Evolutionary conservation across 2,329 filamentous ascomycete species (phyloP), one percentile per base, ranked within the genome.

Genomic region (Simplicillium sp.): DNA sequence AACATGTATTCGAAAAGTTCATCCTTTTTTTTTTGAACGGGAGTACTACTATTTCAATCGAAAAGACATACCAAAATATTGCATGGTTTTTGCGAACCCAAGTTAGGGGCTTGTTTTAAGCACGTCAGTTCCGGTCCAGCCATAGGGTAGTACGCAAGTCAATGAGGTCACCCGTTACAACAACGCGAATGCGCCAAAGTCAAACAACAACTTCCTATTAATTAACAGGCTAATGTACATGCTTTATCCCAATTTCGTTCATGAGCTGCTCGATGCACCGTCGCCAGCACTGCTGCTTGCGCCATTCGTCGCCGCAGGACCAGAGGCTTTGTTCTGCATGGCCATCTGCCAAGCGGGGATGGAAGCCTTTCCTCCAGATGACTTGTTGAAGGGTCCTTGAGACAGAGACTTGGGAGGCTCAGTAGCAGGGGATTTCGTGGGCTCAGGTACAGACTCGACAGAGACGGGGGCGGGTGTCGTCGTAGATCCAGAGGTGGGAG

Each of bases 321-420:
- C 51, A 2, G 43, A 37, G 43, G 54, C 55, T 59, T 73, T 77
- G 52, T 73, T 79, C 28, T 77, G 69, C 56, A 80, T 79, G 37
- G 82, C 81, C 71, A 87, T 75, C 62, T 89, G 84, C 84, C 84
- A 89, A 4, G 83, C 77, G 4, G 84, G 84, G 49, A 89, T 89
- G 11, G 82, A 79, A 11, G 83, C 82, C 61, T 75, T 80, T 29
- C 62, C 65, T 12, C 60, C 53, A 31, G 72, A 57, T 9, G 46
- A 40, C 33, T 56, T 47, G 47, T 50, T 59, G 33, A 56, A 55
- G 39, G 43, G 54, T 45, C 46, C 38, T 42, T 54, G 51, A 36
- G 50, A 49, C 1, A 46, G 50, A 18, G 57, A 54, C 52, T 64
- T 61, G 28, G 58, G 46, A 16, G 56, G 41, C 41, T 65, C 60